Conservation (phyloP, 2,329 filamentous ascomycete genomes). For the Waltergamsia citrina region DNA sequence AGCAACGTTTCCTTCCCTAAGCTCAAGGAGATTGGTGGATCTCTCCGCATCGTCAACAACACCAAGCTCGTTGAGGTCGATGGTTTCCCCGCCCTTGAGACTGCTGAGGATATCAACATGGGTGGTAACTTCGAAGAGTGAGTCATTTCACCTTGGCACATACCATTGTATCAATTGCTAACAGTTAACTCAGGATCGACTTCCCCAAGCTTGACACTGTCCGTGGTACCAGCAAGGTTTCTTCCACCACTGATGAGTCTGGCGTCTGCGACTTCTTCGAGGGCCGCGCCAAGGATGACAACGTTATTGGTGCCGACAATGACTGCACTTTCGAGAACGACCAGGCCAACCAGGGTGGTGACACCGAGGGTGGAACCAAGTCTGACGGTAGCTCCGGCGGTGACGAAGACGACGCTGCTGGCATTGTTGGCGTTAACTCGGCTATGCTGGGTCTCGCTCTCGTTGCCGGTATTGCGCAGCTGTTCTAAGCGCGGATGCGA, state of each 20-base stretch:
- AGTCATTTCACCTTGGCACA: constrained; percentile 20
- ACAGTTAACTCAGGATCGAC: constrained; percentile 47
- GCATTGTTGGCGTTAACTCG: constrained; percentile 34
- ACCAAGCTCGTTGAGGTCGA: constrained; percentile 56
- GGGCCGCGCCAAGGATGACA: constrained; percentile 25
- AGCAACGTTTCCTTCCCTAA: constrained; percentile 67
- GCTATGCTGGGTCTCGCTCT: constrained; percentile 35
- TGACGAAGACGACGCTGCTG: constrained; percentile 26
- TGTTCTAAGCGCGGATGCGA: constrained; percentile 32
- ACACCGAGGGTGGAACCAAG: constrained; percentile 16
- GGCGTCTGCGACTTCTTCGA: constrained; percentile 40
- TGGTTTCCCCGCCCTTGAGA: constrained; percentile 58
- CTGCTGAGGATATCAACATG: constrained; percentile 76
- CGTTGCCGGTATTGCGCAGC: constrained; percentile 36
- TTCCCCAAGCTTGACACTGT: constrained; percentile 61
- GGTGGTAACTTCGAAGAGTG: constrained; percentile 77
- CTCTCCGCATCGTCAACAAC: constrained; percentile 87
- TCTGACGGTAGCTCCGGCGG: constrained; percentile 16
- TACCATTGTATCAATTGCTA: neutral
- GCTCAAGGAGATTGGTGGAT: constrained; percentile 63
- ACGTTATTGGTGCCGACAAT: constrained; percentile 34
- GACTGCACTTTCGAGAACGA: constrained; percentile 41
- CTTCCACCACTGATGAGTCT: constrained; percentile 48
- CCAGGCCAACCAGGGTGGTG: constrained; percentile 38
- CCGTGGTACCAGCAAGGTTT: constrained; percentile 61